These are phyloP conservation scores for Diaporthe sp. DNA, from an alignment of 2,329 filamentous ascomycete genomes.

Conservation along the genomic window DNA sequence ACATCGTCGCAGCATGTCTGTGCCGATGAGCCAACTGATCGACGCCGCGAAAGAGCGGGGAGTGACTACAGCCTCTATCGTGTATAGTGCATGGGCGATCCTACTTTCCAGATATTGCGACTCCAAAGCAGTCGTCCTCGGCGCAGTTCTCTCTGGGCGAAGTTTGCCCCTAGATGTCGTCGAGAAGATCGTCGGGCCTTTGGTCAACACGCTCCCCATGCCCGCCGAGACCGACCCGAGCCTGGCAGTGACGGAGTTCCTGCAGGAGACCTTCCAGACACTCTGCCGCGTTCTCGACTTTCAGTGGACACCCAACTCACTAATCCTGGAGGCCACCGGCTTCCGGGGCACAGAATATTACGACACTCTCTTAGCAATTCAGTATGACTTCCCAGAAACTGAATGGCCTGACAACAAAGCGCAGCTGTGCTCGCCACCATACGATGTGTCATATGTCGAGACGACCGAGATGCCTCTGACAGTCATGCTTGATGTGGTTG, in stretches of 20 bases:
- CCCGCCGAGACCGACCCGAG: background rate
- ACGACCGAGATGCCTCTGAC: constrained; percentile 6
- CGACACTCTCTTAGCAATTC: background rate
- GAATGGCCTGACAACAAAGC: background rate
- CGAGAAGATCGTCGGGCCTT: background rate
- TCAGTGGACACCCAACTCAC: constrained; percentile 12
- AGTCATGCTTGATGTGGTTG: constrained; percentile 3
- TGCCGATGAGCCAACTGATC: background rate
- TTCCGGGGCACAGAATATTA: constrained; percentile 5
- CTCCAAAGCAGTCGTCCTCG: background rate
- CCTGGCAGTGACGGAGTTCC: background rate
- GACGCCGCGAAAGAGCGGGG: constrained; percentile 5
- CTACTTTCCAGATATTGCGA: constrained; percentile 7
- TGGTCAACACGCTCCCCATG: constrained; percentile 21
- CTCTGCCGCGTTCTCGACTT: constrained; percentile 3
- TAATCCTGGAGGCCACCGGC: background rate
- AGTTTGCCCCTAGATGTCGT: background rate
- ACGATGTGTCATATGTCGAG: constrained; percentile 1
- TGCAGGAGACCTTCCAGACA: background rate
- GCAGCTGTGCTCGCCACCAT: background rate
- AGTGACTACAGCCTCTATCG: background rate
- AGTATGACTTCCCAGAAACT: background rate
- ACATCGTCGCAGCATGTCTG: background rate
- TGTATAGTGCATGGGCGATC: background rate
- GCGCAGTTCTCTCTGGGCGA: constrained; percentile 4